Evolutionary conservation across 139 green algal species (phyloP).

Genomic region (Chlamydomonas asymmetrica): DNA sequence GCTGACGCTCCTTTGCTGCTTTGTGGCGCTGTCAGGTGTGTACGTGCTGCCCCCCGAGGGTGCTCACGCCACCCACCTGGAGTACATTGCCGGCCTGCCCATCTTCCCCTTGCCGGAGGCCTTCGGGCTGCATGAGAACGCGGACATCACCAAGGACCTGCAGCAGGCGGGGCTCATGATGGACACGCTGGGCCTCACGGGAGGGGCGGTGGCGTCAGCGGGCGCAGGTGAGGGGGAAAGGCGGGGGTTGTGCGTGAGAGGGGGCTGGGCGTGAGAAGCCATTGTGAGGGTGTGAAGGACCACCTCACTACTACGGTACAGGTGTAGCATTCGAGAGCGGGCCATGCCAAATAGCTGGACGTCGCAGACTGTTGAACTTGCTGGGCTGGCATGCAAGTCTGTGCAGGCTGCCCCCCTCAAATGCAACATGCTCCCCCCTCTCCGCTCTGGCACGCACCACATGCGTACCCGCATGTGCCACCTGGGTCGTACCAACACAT

Average conservation of each 20-base stretch:
- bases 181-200: slow-evolving; percentile 58
- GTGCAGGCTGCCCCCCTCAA: too few species aligned
- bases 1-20: neutral
- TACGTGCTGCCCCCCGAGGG: slow-evolving; percentile 62
- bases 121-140: slow-evolving; percentile 78
- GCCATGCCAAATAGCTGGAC: too few species aligned
- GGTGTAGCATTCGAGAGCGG: too few species aligned
- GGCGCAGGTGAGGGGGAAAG: neutral
- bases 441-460: too few species aligned
- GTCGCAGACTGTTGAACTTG: too few species aligned
- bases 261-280: too few species aligned
- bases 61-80: slow-evolving; percentile 41
- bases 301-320: too few species aligned
- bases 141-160: slow-evolving; percentile 73
- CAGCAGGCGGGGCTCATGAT: slow-evolving; percentile 51
- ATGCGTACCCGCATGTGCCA: too few species aligned
- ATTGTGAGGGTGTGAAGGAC: slow-evolving; percentile 26
- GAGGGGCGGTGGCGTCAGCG: slow-evolving; percentile 36
- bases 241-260: too few species aligned
- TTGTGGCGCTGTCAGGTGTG: slow-evolving; percentile 6
- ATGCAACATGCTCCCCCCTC: too few species aligned
- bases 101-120: slow-evolving; percentile 61
- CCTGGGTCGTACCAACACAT: too few species aligned
- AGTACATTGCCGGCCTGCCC: slow-evolving; percentile 61
- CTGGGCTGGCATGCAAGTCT: too few species aligned